A percentile compares a stretch with the other conserved stretches of the same genome.
These are phyloP conservation scores for Rhodotorula diobovata DNA, from an alignment of 768 basidiomycete species.

Conservation along the genomic window DNA sequence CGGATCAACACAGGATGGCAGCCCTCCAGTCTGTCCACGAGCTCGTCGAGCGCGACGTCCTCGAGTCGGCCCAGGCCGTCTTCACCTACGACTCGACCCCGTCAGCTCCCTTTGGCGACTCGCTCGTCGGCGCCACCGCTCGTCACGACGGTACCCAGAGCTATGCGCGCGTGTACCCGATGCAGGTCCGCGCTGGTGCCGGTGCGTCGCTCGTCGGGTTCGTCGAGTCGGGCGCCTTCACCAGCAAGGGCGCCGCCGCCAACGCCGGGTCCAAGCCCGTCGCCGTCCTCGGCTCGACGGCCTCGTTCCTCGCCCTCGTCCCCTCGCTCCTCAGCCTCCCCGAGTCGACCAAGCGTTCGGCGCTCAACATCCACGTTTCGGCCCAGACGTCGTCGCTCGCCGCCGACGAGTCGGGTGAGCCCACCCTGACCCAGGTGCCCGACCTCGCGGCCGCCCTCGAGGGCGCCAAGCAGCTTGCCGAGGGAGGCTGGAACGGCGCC, in stretches of 20 bases:
- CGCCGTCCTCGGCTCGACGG: conserved; percentile 62
- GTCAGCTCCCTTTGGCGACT: conserved; percentile 26
- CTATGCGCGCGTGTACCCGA: conserved; percentile 53
- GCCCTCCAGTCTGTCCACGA: conserved; percentile 28
- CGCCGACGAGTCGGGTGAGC: conserved; percentile 51
- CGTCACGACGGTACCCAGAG: not conserved
- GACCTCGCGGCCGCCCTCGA: conserved; percentile 66
- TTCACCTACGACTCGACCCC: conserved; percentile 37
- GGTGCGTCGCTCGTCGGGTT: conserved; percentile 69
- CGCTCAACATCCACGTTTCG: conserved; percentile 79
- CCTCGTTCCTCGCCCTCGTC: conserved; percentile 77
- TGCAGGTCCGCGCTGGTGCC: conserved; percentile 80
- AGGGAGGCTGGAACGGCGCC: conserved; percentile 54
- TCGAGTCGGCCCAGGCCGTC: conserved; percentile 17
- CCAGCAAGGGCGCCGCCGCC: conserved; percentile 60
- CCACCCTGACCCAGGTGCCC: conserved; percentile 64
- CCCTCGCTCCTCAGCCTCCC: conserved; percentile 72
- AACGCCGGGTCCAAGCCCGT: conserved; percentile 39
- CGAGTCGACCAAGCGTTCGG: conserved; percentile 57
- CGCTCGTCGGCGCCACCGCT: not conserved
- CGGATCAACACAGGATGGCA: not conserved
- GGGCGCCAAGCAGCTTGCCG: conserved; percentile 56
- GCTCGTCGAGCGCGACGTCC: conserved; percentile 27
- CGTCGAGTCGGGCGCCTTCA: conserved; percentile 58
- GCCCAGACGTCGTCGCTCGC: conserved; percentile 57